Evolutionary conservation across 2,329 filamentous ascomycete species (phyloP).

Genomic region (Exophiala alcalophila): DNA sequence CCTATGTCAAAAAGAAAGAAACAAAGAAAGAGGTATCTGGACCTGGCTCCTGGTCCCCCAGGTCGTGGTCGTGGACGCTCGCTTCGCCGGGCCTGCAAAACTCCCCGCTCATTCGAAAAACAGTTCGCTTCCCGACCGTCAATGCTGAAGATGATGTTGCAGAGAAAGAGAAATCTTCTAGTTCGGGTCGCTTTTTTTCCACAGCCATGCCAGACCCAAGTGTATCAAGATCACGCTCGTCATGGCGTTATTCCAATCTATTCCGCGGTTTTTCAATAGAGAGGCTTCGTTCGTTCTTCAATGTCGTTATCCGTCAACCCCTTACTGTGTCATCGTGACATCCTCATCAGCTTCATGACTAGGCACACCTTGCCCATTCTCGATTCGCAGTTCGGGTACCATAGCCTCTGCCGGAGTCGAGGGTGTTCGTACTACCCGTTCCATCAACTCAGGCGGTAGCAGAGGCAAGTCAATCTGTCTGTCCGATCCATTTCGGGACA

Average conservation of each 20-base stretch:
- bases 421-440: constrained; percentile 19
- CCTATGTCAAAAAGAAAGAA: too few relatives aligned
- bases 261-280: background rate
- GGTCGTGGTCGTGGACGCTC: too few relatives aligned
- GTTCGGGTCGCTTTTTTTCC: background rate
- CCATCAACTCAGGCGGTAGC: constrained; percentile 24
- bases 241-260: constrained; percentile 1
- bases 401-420: constrained; percentile 12
- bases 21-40: too few relatives aligned
- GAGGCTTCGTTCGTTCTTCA: too few relatives aligned
- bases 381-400: constrained; percentile 4
- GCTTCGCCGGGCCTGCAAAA: background rate
- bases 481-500: constrained; percentile 14
- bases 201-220: constrained; percentile 1
- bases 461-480: constrained; percentile 20
- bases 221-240: constrained; percentile 6
- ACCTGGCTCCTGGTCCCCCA: too few relatives aligned
- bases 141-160: background rate
- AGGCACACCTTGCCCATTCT: background rate
- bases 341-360: constrained; percentile 18
- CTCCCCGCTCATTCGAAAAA: constrained; percentile 3
- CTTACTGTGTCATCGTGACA: constrained; percentile 29
- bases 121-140: background rate
- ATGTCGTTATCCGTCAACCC: constrained; percentile 4
- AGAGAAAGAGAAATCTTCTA: too few relatives aligned